phyloP scores from a whole-genome alignment of 495 filamentous ascomycete genomes.

The Aeminium ludgeri region DNA sequence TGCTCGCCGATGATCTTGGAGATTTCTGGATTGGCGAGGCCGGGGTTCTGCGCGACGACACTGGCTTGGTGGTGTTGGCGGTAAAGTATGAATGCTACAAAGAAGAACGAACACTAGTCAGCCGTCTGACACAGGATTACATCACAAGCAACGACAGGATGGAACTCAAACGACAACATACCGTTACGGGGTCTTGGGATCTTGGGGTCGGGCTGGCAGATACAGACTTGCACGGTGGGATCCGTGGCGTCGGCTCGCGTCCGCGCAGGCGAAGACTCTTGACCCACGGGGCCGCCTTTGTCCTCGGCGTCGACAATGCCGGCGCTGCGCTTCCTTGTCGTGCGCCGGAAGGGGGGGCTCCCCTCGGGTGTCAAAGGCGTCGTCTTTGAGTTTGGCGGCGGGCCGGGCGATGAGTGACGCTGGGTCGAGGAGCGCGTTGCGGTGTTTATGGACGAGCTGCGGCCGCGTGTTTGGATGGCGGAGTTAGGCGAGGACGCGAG shows the following conservation, averaged over 20 bases:
- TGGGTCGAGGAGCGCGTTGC: conserved; percentile 9
- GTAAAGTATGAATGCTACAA: conserved; percentile 87
- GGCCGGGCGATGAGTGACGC: conserved; percentile 7
- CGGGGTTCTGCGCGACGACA: conserved; percentile 67
- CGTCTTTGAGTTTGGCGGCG: conserved; percentile 6
- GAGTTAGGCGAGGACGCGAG: no score
- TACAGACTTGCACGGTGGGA: conserved; percentile 43
- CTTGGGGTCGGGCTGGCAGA: conserved; percentile 86
- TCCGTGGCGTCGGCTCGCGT: conserved; percentile 16
- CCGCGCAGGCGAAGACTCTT: conserved; percentile 14
- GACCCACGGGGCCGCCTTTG: conserved; percentile 8
- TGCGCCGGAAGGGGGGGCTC: conserved; percentile 9
- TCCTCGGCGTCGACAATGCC: conserved; percentile 12
- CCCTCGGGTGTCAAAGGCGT: conserved; percentile 18
- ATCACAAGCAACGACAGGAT: not conserved
- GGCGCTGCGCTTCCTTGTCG: conserved; percentile 18
- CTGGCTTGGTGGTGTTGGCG: conserved; percentile 79
- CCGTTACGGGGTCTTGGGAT: conserved; percentile 90
- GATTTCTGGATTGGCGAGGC: conserved; percentile 88
- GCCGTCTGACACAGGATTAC: not conserved
- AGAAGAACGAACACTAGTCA: not conserved
- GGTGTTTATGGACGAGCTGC: conserved; percentile 1
- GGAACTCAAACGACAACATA: conserved; percentile 31
- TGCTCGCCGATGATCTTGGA: conserved; percentile 94
- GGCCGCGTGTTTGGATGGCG: not conserved